phyloP scores from a whole-genome alignment of 768 basidiomycete genomes.

The Suillus tomentosus region DNA sequence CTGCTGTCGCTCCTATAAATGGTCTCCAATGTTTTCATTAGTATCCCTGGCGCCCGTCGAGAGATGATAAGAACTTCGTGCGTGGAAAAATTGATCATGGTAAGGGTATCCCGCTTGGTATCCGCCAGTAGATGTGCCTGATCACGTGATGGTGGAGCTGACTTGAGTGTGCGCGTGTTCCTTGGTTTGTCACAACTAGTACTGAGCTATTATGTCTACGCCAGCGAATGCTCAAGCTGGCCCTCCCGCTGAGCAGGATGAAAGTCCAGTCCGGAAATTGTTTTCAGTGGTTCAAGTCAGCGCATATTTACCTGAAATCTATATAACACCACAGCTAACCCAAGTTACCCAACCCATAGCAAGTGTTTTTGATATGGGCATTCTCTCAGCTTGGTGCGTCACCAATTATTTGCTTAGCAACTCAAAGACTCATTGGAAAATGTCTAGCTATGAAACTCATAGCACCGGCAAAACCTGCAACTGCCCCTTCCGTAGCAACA shows the following conservation, averaged over 20 bases:
- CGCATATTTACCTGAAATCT: not conserved
- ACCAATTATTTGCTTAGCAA: not conserved
- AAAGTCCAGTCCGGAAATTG: slow-evolving; percentile 38
- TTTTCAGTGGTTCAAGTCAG: slow-evolving; percentile 47
- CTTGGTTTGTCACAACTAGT: slow-evolving; percentile 3
- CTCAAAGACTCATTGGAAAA: slow-evolving; percentile 1
- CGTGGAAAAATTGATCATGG: no score
- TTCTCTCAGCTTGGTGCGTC: slow-evolving; percentile 63
- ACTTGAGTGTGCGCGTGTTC: not conserved
- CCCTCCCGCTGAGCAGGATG: slow-evolving; percentile 31
- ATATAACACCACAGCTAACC: slow-evolving; percentile 7
- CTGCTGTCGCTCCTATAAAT: not conserved
- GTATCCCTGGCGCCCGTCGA: not conserved
- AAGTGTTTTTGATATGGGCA: slow-evolving; percentile 68
- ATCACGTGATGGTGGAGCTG: slow-evolving; percentile 4
- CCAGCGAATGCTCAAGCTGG: slow-evolving; percentile 24
- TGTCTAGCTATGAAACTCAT: slow-evolving; percentile 48
- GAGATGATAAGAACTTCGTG: not conserved
- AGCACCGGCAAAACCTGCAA: slow-evolving; percentile 35
- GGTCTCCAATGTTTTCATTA: not conserved
- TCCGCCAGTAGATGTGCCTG: not conserved
- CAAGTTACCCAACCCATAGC: slow-evolving; percentile 40
- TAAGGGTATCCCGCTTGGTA: no score
- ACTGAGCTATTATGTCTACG: slow-evolving; percentile 24
- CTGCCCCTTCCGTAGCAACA: slow-evolving; percentile 29